phyloP scores from a whole-genome alignment of 2,329 filamentous ascomycete species.

The Stachybotrys chartarum region DNA sequence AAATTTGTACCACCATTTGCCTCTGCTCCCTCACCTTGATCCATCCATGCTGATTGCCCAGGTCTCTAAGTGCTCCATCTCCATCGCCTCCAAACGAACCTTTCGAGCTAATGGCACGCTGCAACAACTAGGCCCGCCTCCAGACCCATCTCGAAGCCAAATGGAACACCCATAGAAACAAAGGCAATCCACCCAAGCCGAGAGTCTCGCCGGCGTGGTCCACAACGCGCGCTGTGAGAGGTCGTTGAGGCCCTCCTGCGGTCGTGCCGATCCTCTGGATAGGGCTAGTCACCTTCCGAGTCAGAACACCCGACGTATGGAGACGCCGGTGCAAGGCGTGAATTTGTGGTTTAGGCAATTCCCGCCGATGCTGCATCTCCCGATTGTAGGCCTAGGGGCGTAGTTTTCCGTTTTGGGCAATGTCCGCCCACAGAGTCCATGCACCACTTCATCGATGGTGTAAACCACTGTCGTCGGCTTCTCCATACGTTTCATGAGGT shows the following conservation, averaged over 20 bases:
- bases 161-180: conserved; percentile 4
- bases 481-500: conserved; percentile 2
- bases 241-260: conserved; percentile 1
- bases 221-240: conserved; percentile 1
- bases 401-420: conserved; percentile 2
- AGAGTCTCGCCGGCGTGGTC: conserved; percentile 5
- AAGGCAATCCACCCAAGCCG: conserved; percentile 2
- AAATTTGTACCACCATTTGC: conserved; percentile 1
- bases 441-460: conserved; percentile 1
- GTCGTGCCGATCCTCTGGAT: neutral
- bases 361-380: conserved; percentile 1
- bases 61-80: neutral
- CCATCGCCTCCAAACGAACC: conserved; percentile 1
- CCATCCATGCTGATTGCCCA: conserved; percentile 1
- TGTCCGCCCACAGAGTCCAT: neutral
- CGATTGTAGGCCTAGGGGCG: conserved; percentile 1
- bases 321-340: conserved; percentile 1
- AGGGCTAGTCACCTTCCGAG: neutral
- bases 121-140: conserved; percentile 1
- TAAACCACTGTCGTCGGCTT: conserved; percentile 1
- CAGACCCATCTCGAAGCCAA: conserved; percentile 1
- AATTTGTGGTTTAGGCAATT: conserved; percentile 2
- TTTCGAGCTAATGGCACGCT: neutral
- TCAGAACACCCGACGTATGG: conserved; percentile 1
- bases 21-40: conserved; percentile 1